Base-by-base conservation (phyloP, 1,284 basidiomycete species). In the Uromyces viciae-fabae region DNA sequence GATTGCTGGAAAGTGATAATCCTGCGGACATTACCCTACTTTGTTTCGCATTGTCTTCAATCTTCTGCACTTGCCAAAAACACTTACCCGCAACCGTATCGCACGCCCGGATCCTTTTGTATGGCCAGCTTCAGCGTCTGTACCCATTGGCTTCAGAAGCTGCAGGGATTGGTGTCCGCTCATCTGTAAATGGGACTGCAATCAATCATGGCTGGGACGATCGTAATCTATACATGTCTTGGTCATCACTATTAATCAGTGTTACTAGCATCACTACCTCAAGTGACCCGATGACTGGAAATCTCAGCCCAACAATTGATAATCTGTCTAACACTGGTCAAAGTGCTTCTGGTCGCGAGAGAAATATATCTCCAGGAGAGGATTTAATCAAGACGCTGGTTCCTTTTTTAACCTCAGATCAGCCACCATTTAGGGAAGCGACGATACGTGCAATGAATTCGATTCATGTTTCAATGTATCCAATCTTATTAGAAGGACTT, bases 381-480 rank as follows among this genome's bases (percentile, higher is more conserved):
- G 78, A 81, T 43, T 31, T 81, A 0, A 74, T 81, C 56, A 73
- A 81, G 38, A 81, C 78, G n/a, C 40, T 81, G 25, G 71, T 81
- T 1, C 78, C 78, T 7, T 81, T 81, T 52, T 64, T 81, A 52
- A 81, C 78, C n/a, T 81, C 78, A 42, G 78, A 81, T 22, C 78
- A 81, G 49, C 58, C 71, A 19, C 46, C 78, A 1, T 81, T 74
- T 28, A 43, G 71, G 49, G 78, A 81, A 36, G 78, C 71, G 2
- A 56, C 71, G 28, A 74, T 81, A 19, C 56, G 71, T 17, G 78
- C 78, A 3, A 74, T 81, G 78, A 74, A 71, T 49, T 81, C 58
- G 40, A 74, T 81, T 64, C 71, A 81, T 52, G 71, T 81, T 33
- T 81, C 78, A 36, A 81, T 81, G 78, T 81, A 81, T 28, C 56